Evolutionary conservation across 2,329 filamentous ascomycete species (phyloP).

Genomic region (Metarhizium sp.): DNA sequence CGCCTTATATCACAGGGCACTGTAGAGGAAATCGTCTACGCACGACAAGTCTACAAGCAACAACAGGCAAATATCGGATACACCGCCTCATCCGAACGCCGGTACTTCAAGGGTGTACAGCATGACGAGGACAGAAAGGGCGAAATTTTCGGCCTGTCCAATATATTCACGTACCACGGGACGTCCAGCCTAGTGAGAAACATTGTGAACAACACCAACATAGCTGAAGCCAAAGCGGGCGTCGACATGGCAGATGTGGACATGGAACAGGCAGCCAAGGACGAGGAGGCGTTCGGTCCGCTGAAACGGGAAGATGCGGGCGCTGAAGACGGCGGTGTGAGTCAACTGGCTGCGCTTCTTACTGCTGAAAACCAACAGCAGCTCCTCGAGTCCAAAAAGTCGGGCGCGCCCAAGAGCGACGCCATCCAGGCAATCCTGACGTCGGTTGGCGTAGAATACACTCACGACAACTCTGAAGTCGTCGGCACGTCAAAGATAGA

Average conservation of each 20-base stretch:
- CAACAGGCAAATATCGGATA: slow-evolving; percentile 98
- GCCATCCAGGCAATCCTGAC: slow-evolving; percentile 83
- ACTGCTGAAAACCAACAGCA: slow-evolving; percentile 37
- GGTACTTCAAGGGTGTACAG: slow-evolving; percentile 94
- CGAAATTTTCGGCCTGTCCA: slow-evolving; percentile 85
- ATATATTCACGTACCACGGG: slow-evolving; percentile 75
- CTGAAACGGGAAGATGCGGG: slow-evolving; percentile 41
- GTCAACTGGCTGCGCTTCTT: slow-evolving; percentile 54
- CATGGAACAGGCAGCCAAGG: slow-evolving; percentile 49
- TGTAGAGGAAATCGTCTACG: slow-evolving; percentile 95
- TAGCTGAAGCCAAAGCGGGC: slow-evolving; percentile 83
- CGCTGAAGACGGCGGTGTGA: slow-evolving; percentile 57
- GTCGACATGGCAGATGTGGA: slow-evolving; percentile 73
- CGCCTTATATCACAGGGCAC: slow-evolving; percentile 84
- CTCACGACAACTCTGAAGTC: slow-evolving; percentile 92
- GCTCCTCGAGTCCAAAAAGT: slow-evolving; percentile 22
- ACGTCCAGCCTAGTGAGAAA: slow-evolving; percentile 78
- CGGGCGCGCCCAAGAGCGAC: slow-evolving; percentile 47
- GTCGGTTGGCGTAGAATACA: slow-evolving; percentile 84
- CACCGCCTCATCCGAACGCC: slow-evolving; percentile 79
- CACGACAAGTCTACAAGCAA: slow-evolving; percentile 96
- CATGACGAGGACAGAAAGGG: slow-evolving; percentile 74
- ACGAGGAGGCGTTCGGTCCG: slow-evolving; percentile 34
- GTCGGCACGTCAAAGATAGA: slow-evolving; percentile 91
- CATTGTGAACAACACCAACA: slow-evolving; percentile 97